Evolutionary conservation across 1,139 yeast genomes (phyloP), one percentile per base, ranked within the genome.

Genomic region (Saccharomyces hybrid): DNA sequence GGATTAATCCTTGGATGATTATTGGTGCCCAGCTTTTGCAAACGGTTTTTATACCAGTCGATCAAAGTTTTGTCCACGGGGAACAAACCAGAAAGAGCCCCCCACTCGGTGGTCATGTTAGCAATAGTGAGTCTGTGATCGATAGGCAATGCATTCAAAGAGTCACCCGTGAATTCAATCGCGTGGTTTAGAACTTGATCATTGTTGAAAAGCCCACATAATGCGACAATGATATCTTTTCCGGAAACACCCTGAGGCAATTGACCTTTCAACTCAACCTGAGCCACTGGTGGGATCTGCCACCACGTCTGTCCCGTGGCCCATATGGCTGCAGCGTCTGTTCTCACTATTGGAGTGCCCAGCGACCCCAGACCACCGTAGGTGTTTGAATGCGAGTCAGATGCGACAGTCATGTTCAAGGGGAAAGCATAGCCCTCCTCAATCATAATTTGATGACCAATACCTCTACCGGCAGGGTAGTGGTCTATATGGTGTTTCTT

Each of bases 301-400:
- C 99, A 93, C 99, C 99, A 93, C 3, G 99, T 95, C 74, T 89
- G 96, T 48, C 98, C 98, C 0, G 99, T 93, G 14, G 99, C 98
- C 99, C 99, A 93, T 62, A 95, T 93, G 5, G 97, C 84, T 1
- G 99, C 99, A 23, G 98, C 99, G 71, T 93, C 99, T 0, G 99
- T 95, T 71, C 99, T 81, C 55, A 93, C 99, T 56, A 93, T 87
- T 3, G 99, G 98, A 0, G 99, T 95, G 51, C 99, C 99, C 57
- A 95, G 76, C 27, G 96, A 76, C 20, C 98, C 99, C 48, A 93
- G 78, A 66, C 99, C 99, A 62, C 99, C 99, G 69, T 93, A 93
- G 48, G 96, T 93, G 72, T 95, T 95, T 13, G 97, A 89, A 71
- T 93, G 99, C 8, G 98, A 90, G 71, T 93, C 99, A 0, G 96